Evolutionary conservation across 768 basidiomycete genomes (phyloP).

Genomic region (Boletellus emodensis): DNA sequence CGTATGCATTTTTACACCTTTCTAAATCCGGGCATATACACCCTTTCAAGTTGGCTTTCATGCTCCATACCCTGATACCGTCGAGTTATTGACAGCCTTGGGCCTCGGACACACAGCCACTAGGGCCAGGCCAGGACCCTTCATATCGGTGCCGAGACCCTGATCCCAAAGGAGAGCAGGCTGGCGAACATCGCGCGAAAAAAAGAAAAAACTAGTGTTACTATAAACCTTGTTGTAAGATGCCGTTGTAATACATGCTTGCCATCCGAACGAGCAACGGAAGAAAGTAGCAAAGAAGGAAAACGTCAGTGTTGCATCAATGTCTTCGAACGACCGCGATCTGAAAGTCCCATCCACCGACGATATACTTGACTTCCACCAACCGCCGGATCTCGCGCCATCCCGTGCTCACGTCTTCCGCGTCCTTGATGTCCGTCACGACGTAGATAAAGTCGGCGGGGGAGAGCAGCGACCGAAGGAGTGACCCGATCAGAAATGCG

Average conservation of each 20-base stretch:
- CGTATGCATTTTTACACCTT: no score
- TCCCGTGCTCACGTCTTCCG: conserved; percentile 47
- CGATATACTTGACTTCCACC: conserved; percentile 75
- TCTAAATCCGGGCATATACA: no score
- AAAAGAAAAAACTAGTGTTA: neutral
- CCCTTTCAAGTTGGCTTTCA: no score
- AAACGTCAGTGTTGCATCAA: conserved; percentile 36
- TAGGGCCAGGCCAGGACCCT: no score
- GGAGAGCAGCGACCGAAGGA: conserved; percentile 81
- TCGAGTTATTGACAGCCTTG: no score
- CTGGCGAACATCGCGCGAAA: no score
- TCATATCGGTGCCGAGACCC: neutral
- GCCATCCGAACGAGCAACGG: neutral
- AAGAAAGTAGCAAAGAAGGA: neutral
- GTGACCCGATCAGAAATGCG: conserved; percentile 86
- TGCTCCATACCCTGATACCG: no score
- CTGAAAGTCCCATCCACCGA: conserved; percentile 86
- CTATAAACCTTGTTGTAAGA: neutral
- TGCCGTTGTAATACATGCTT: neutral
- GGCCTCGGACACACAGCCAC: no score
- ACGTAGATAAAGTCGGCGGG: conserved; percentile 91
- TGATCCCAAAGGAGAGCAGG: neutral
- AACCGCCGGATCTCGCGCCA: conserved; percentile 87
- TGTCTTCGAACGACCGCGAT: conserved; percentile 71
- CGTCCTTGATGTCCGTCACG: conserved; percentile 52